Conservation (phyloP, 805 yeast genomes). For the Wickerhamomyces bovis region DNA sequence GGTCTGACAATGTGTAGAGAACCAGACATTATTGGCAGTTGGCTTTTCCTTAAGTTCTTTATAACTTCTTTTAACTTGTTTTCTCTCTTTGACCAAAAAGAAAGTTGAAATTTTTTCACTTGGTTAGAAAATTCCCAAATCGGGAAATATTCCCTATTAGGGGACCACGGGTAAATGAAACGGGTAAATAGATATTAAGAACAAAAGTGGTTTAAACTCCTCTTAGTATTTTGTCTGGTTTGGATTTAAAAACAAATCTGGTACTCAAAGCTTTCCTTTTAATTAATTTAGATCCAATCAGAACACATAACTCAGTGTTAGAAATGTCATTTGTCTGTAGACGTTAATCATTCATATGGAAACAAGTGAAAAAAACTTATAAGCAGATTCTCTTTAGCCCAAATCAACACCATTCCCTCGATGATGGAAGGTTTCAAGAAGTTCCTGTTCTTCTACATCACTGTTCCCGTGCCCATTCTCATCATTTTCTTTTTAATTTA, state of each 20-base stretch:
- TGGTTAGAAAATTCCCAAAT: not conserved
- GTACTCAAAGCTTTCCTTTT: too few relatives aligned
- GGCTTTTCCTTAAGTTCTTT: not conserved
- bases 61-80: not conserved
- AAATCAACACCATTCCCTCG: not conserved
- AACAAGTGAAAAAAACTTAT: too few relatives aligned
- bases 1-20: conserved; percentile 26
- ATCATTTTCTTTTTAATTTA: not conserved
- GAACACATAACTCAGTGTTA: too few relatives aligned
- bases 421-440: not conserved
- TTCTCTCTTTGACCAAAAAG: not conserved
- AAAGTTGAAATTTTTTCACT: not conserved
- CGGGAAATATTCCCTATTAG: not conserved
- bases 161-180: not conserved
- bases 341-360: too few relatives aligned
- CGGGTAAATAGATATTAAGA: not conserved
- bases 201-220: too few relatives aligned
- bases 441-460: not conserved
- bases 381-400: too few relatives aligned
- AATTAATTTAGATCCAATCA: too few relatives aligned
- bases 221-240: too few relatives aligned
- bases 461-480: not conserved
- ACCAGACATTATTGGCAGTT: not conserved
- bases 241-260: too few relatives aligned
- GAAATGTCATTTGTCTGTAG: too few relatives aligned